These are phyloP conservation scores for Obba rivulosa DNA, from an alignment of 768 basidiomycete genomes.

Conservation along the genomic window DNA sequence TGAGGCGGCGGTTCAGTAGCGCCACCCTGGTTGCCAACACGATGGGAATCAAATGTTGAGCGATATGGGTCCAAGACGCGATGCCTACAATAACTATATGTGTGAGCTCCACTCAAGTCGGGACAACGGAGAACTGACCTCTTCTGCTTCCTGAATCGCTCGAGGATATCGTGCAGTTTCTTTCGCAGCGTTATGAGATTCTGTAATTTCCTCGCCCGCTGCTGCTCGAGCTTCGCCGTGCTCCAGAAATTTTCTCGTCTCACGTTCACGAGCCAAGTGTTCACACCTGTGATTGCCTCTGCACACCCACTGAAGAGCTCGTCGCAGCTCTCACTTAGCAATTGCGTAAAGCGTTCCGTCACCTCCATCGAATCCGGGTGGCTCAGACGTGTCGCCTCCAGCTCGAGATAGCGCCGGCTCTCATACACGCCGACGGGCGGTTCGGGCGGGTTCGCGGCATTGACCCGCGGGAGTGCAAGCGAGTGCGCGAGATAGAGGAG, in stretches of 20 bases:
- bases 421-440: slow-evolving; percentile 70
- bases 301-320: slow-evolving; percentile 44
- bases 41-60: slow-evolving; percentile 37
- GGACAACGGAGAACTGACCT: slow-evolving; percentile 33
- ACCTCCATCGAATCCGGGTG: slow-evolving; percentile 36
- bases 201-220: slow-evolving; percentile 30
- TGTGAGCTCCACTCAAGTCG: not conserved
- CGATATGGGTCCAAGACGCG: slow-evolving; percentile 59
- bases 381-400: slow-evolving; percentile 50
- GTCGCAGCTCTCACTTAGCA: slow-evolving; percentile 49
- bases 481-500: slow-evolving; percentile 20
- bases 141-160: slow-evolving; percentile 42
- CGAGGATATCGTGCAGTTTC: slow-evolving; percentile 32
- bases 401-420: slow-evolving; percentile 60
- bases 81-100: slow-evolving; percentile 26
- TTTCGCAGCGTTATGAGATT: slow-evolving; percentile 32
- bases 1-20: slow-evolving; percentile 48
- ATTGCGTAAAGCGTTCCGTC: slow-evolving; percentile 35
- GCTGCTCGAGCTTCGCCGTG: slow-evolving; percentile 23
- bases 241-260: slow-evolving; percentile 34
- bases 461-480: slow-evolving; percentile 9
- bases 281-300: slow-evolving; percentile 33
- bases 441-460: slow-evolving; percentile 26
- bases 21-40: slow-evolving; percentile 18
- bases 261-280: slow-evolving; percentile 45